Evolutionary conservation across 192 early-diverging fungal species (phyloP).

Genomic region (Backusella westeae): DNA sequence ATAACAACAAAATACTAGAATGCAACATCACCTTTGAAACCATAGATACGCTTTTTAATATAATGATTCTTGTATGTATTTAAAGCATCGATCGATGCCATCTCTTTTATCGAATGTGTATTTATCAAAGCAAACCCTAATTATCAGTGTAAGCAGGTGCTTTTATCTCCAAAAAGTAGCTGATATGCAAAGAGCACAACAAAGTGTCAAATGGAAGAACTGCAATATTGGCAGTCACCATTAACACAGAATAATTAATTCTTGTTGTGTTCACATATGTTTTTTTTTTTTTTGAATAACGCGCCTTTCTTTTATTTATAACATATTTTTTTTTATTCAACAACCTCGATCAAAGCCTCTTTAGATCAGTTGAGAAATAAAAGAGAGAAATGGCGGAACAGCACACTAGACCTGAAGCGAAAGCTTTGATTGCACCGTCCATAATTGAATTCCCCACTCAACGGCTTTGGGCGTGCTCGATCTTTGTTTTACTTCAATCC

Average conservation of each 20-base stretch:
- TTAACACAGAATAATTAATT: background rate
- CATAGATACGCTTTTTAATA: no score
- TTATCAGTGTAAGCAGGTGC: no score
- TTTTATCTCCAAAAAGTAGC: no score
- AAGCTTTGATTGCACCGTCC: conserved; percentile 25
- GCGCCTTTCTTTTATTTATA: background rate
- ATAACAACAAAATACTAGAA: no score
- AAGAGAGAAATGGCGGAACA: background rate
- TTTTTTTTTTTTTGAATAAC: background rate
- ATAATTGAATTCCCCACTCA: conserved; percentile 37
- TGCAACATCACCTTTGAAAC: no score
- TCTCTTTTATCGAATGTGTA: no score
- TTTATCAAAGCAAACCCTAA: no score
- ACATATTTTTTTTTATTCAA: background rate
- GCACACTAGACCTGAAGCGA: background rate
- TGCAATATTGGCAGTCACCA: background rate
- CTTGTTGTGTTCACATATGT: background rate
- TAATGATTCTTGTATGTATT: no score
- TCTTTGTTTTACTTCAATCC: conserved; percentile 41
- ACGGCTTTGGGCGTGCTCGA: conserved; percentile 35
- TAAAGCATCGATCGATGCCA: no score
- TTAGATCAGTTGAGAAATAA: background rate
- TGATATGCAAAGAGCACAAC: no score
- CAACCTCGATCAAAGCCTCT: background rate
- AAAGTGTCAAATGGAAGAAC: background rate